Percentiles rank a stretch among this genome's conserved stretches.
Conservation (phyloP, 192 early-diverging fungal genomes). For the Entomortierella chlamydospora region DNA sequence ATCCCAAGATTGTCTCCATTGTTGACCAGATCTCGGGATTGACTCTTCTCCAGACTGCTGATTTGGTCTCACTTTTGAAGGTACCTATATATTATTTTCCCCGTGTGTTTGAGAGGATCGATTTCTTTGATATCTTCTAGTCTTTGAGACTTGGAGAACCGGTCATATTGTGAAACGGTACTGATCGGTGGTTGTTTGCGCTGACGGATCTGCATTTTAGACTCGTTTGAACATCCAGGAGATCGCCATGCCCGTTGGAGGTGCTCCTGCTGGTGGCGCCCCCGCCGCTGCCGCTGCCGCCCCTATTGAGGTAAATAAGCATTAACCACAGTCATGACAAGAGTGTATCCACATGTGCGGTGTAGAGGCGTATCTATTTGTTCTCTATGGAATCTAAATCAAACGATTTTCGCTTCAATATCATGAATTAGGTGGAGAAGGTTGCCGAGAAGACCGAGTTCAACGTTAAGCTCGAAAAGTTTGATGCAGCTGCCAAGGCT, state of each 20-base stretch:
- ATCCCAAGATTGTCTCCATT: constrained; percentile 83
- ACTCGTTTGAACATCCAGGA: constrained; percentile 92
- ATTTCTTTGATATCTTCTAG: too few relatives aligned
- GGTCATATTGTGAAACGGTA: too few relatives aligned
- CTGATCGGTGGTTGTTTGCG: too few relatives aligned
- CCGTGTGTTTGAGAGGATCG: too few relatives aligned
- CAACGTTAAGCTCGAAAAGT: constrained; percentile 96
- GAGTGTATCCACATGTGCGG: too few relatives aligned
- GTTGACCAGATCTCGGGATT: constrained; percentile 92
- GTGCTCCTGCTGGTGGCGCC: constrained; percentile 71
- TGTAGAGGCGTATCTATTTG: too few relatives aligned
- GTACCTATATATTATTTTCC: constrained; percentile 64
- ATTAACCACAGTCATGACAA: too few relatives aligned
- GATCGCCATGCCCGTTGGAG: constrained; percentile 84
- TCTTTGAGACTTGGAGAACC: too few relatives aligned
- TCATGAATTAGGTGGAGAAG: constrained; percentile 77
- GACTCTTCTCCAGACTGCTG: constrained; percentile 93
- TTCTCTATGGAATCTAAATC: too few relatives aligned
- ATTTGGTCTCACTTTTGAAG: constrained; percentile 91
- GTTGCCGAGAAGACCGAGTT: constrained; percentile 93
- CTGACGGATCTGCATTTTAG: constrained; percentile 49
- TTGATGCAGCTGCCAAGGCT: constrained; percentile 93
- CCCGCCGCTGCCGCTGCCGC: constrained; percentile 76
- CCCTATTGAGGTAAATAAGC: constrained; percentile 68
- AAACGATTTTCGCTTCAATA: background rate